Evolutionary conservation across 2,329 filamentous ascomycete genomes (phyloP).

Genomic region (Colletotrichum spaethianum): DNA sequence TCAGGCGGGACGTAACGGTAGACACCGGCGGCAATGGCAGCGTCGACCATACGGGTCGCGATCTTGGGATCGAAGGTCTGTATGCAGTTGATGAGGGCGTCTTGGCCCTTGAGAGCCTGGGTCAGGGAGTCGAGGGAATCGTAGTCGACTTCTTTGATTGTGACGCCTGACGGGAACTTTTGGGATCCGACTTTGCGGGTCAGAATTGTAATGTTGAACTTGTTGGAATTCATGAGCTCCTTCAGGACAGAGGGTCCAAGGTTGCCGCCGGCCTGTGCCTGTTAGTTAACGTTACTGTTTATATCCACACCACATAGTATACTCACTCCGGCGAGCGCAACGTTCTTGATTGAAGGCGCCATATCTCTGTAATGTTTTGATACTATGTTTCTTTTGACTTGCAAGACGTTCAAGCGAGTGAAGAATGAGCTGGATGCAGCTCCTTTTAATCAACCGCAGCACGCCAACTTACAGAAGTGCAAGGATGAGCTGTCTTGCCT

Average conservation of each 20-base stretch:
- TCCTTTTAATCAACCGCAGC: slow-evolving; percentile 16
- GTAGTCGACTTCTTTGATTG: slow-evolving; percentile 64
- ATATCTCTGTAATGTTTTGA: slow-evolving; percentile 11
- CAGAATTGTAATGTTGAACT: slow-evolving; percentile 67
- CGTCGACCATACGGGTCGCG: slow-evolving; percentile 65
- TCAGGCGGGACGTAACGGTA: slow-evolving; percentile 74
- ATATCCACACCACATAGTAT: not conserved
- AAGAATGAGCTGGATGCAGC: not conserved
- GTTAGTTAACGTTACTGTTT: not conserved
- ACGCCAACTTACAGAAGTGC: not conserved
- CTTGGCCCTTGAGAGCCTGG: slow-evolving; percentile 67
- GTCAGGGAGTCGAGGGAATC: slow-evolving; percentile 63
- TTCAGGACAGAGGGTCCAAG: slow-evolving; percentile 52
- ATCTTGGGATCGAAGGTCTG: slow-evolving; percentile 55
- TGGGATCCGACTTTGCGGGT: slow-evolving; percentile 61
- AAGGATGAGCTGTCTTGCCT: slow-evolving; percentile 4
- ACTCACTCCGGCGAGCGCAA: slow-evolving; percentile 54
- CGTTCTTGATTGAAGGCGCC: slow-evolving; percentile 50
- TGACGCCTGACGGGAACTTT: slow-evolving; percentile 53
- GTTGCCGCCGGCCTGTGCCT: slow-evolving; percentile 48
- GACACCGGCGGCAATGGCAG: slow-evolving; percentile 71
- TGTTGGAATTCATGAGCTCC: slow-evolving; percentile 48
- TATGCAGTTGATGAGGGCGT: slow-evolving; percentile 64
- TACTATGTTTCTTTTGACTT: not conserved
- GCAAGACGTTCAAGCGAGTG: not conserved